Evolutionary conservation across 2,329 filamentous ascomycete genomes (phyloP).

Genomic region (Nakataea oryzae): DNA sequence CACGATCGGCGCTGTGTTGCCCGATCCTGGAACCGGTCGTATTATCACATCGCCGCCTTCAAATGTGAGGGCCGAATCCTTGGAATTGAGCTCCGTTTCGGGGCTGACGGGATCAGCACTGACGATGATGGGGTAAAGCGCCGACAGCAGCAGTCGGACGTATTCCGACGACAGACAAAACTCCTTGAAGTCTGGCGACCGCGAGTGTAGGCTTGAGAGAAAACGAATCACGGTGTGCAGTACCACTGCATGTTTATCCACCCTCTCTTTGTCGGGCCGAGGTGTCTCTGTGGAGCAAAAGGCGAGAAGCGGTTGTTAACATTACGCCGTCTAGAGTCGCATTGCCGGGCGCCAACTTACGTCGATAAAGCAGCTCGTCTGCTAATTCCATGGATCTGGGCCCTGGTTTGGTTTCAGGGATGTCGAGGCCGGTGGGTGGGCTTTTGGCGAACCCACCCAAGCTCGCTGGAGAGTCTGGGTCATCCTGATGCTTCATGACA

Average conservation of each 20-base stretch:
- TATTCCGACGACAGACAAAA: slow-evolving; percentile 76
- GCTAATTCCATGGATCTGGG: slow-evolving; percentile 58
- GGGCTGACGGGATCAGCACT: slow-evolving; percentile 75
- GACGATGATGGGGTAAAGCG: slow-evolving; percentile 80
- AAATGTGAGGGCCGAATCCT: slow-evolving; percentile 71
- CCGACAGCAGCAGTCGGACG: slow-evolving; percentile 64
- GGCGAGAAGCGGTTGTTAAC: not conserved
- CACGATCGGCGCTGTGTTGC: slow-evolving; percentile 56
- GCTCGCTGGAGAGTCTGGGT: slow-evolving; percentile 41
- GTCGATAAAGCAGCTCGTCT: slow-evolving; percentile 40
- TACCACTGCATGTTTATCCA: slow-evolving; percentile 51
- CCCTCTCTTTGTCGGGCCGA: slow-evolving; percentile 33
- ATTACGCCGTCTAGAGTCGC: slow-evolving; percentile 25
- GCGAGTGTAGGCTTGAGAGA: slow-evolving; percentile 65
- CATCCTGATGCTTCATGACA: slow-evolving; percentile 50
- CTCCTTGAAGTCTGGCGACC: slow-evolving; percentile 69
- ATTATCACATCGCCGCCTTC: slow-evolving; percentile 80
- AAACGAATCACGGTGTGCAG: slow-evolving; percentile 72
- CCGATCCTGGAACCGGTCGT: slow-evolving; percentile 55
- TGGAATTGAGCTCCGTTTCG: slow-evolving; percentile 77
- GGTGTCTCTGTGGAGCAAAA: slow-evolving; percentile 14
- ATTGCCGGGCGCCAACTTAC: not conserved
- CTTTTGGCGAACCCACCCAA: slow-evolving; percentile 10
- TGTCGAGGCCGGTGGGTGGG: slow-evolving; percentile 3
- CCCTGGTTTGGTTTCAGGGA: slow-evolving; percentile 21